Conservation (phyloP, 2,329 filamentous ascomycete species). For the Lachnellula suecica region DNA sequence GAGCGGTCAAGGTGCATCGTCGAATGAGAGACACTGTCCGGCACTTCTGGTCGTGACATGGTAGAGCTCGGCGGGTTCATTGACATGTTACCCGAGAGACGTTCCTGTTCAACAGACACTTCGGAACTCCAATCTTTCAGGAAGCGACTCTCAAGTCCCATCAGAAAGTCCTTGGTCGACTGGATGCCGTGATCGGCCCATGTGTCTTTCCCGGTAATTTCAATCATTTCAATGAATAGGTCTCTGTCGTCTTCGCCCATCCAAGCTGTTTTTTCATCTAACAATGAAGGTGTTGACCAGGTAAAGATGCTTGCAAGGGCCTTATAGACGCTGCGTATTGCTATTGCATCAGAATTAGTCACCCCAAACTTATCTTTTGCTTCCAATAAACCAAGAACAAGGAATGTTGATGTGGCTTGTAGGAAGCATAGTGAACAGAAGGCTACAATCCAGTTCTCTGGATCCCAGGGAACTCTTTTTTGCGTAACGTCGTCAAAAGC, state of each 20-base stretch:
- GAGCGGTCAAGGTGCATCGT: too few relatives aligned
- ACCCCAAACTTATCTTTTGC: not conserved
- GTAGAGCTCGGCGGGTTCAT: not conserved
- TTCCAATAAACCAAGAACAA: not conserved
- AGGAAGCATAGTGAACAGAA: constrained; percentile 1
- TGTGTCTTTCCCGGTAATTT: not conserved
- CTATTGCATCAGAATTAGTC: not conserved
- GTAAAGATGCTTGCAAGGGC: not conserved
- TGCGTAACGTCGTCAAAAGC: not conserved
- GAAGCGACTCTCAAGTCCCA: not conserved
- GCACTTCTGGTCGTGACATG: too few relatives aligned
- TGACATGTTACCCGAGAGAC: not conserved
- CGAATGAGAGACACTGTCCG: too few relatives aligned
- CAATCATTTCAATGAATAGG: not conserved
- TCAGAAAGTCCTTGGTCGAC: not conserved
- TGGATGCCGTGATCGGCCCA: not conserved
- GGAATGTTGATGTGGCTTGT: not conserved
- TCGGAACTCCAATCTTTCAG: not conserved
- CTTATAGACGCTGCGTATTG: not conserved
- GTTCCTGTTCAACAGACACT: not conserved
- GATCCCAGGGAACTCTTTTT: not conserved
- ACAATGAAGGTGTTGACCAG: not conserved
- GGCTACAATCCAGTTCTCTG: not conserved
- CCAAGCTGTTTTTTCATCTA: not conserved
- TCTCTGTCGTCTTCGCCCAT: not conserved